Evolutionary conservation across 257 asterid species (phyloP).

Genomic region (Solanum arcanum): DNA sequence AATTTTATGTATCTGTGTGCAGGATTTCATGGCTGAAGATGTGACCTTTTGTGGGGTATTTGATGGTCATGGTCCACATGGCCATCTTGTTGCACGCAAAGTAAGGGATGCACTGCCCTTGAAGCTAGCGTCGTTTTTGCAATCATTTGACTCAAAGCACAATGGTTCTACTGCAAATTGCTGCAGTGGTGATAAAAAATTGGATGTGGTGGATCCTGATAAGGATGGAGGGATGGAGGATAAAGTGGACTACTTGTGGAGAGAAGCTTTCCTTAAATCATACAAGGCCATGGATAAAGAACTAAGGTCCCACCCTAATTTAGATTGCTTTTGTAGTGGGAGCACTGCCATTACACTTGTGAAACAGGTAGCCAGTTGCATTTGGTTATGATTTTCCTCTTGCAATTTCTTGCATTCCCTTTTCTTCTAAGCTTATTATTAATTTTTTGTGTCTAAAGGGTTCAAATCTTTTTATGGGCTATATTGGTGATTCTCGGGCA

Average conservation of each 20-base stretch:
- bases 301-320: constrained; percentile 71
- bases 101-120: constrained; percentile 82
- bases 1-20: constrained; percentile 6
- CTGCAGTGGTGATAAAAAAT: constrained; percentile 44
- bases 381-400: background rate
- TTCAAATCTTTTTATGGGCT: constrained; percentile 72
- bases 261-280: constrained; percentile 84
- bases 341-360: constrained; percentile 85
- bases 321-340: constrained; percentile 98
- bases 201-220: constrained; percentile 64
- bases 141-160: constrained; percentile 44
- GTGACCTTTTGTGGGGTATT: constrained; percentile 83
- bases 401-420: background rate
- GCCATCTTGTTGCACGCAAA: constrained; percentile 91
- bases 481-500: constrained; percentile 96
- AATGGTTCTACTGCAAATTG: constrained; percentile 47
- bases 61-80: constrained; percentile 97
- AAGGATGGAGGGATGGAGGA: constrained; percentile 37
- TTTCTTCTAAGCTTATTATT: background rate
- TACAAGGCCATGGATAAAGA: constrained; percentile 94
- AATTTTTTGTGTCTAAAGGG: constrained; percentile 36
- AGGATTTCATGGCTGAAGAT: constrained; percentile 90
- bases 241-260: constrained; percentile 48
- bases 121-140: constrained; percentile 47
- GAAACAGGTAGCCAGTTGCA: constrained; percentile 51